A percentile compares a stretch with the other conserved stretches of the same genome.
Evolutionary conservation across 352 stramenopile genomes (phyloP).

Genomic region (Saprolegnia diclina): DNA sequence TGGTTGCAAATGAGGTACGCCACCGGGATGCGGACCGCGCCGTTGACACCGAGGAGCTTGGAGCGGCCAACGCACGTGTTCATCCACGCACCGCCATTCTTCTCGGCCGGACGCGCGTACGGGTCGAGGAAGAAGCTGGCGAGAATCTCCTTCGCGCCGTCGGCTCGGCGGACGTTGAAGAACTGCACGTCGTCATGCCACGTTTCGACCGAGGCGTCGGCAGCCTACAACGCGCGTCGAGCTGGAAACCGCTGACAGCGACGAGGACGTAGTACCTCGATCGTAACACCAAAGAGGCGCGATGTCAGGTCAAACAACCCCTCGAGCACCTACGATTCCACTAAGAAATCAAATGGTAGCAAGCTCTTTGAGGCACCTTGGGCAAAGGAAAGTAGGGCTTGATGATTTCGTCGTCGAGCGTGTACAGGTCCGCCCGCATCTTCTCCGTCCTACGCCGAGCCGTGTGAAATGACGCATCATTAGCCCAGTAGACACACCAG

Average conservation of each 20-base stretch:
- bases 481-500: slow-evolving; percentile 48
- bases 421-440: slow-evolving; percentile 92
- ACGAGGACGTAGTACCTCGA: slow-evolving; percentile 58
- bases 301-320: slow-evolving; percentile 94
- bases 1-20: slow-evolving; percentile 98
- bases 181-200: slow-evolving; percentile 97
- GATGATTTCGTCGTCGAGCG: slow-evolving; percentile 95
- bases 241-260: background rate
- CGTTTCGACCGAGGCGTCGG: slow-evolving; percentile 54
- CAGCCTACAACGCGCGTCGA: slow-evolving; percentile 29
- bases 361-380: slow-evolving; percentile 41
- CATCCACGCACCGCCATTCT: slow-evolving; percentile 98
- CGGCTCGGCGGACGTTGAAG: slow-evolving; percentile 88
- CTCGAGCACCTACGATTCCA: slow-evolving; percentile 56
- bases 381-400: slow-evolving; percentile 96
- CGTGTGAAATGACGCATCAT: background rate
- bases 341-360: background rate
- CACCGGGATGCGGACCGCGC: slow-evolving; percentile 83
- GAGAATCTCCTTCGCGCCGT: slow-evolving; percentile 78
- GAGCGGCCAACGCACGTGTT: slow-evolving; percentile 94
- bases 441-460: slow-evolving; percentile 75
- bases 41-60: slow-evolving; percentile 67
- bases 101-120: slow-evolving; percentile 95
- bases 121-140: slow-evolving; percentile 97
- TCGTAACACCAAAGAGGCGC: slow-evolving; percentile 92